A percentile compares a stretch with the other conserved stretches of the same genome.
phyloP scores from a whole-genome alignment of 2,329 filamentous ascomycete genomes.

The Didymella pinodella region DNA sequence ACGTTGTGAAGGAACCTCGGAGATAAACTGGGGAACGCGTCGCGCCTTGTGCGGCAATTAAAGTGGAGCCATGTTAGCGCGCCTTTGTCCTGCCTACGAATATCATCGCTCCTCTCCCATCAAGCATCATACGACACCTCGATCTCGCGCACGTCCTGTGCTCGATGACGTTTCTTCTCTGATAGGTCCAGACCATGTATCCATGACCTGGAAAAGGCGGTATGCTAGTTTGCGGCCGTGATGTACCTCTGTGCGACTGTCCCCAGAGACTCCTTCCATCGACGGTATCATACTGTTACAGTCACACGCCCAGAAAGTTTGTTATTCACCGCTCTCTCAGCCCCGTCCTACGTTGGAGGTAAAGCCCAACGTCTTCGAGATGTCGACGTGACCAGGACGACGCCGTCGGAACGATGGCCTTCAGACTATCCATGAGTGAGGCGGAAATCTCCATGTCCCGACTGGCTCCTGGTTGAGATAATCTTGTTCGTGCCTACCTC shows the following conservation, averaged over 20 bases:
- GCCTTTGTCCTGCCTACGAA: not conserved
- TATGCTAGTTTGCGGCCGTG: constrained; percentile 7
- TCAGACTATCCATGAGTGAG: not conserved
- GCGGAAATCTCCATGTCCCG: not conserved
- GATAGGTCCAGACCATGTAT: too few relatives aligned
- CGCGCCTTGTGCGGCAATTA: not conserved
- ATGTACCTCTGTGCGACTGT: not conserved
- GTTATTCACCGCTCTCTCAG: not conserved
- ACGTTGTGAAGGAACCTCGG: not conserved
- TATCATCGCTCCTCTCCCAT: not conserved
- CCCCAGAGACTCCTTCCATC: not conserved
- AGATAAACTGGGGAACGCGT: constrained; percentile 15
- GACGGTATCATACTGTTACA: constrained; percentile 1
- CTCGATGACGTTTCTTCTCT: not conserved
- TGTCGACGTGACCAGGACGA: too few relatives aligned
- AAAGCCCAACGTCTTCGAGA: not conserved
- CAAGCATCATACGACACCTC: not conserved
- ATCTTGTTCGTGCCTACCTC: not conserved
- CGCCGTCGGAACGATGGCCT: not conserved
- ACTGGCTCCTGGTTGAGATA: not conserved
- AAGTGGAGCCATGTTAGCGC: not conserved
- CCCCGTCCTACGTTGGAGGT: not conserved
- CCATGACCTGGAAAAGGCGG: not conserved
- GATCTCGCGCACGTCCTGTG: not conserved
- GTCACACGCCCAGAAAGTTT: not conserved